These are phyloP conservation scores for Tetracentron sinense DNA, from an alignment of 164 flowering plant species.

Conservation along the genomic window DNA sequence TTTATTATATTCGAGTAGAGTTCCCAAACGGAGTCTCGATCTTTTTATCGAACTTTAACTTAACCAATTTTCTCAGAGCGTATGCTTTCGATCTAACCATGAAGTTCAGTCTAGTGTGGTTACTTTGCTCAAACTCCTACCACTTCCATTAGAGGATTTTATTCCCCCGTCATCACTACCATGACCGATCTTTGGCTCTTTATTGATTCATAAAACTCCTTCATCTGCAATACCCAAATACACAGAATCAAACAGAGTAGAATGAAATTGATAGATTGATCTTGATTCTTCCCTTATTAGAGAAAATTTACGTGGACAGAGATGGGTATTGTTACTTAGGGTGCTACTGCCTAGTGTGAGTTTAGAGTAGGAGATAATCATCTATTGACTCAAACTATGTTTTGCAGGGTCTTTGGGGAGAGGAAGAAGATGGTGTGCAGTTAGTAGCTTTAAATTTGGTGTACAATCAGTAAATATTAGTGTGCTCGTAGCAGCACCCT, in stretches of 20 bases:
- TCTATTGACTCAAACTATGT: too few relatives aligned
- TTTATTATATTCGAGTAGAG: too few relatives aligned
- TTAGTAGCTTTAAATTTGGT: too few relatives aligned
- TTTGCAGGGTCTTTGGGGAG: too few relatives aligned
- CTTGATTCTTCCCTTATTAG: background rate
- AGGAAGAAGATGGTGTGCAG: too few relatives aligned
- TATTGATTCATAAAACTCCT: constrained; percentile 74
- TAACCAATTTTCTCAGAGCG: constrained; percentile 81
- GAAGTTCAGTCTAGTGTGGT: constrained; percentile 54
- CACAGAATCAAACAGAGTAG: background rate
- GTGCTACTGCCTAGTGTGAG: constrained; percentile 58
- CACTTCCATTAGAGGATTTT: constrained; percentile 78
- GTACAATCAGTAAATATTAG: too few relatives aligned
- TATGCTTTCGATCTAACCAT: constrained; percentile 62
- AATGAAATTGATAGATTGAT: background rate
- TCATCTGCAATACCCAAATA: constrained; percentile 41
- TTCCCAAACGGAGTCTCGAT: too few relatives aligned
- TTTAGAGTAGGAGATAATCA: constrained; percentile 53
- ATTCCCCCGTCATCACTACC: constrained; percentile 48
- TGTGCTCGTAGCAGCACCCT: too few relatives aligned
- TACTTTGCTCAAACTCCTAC: constrained; percentile 56
- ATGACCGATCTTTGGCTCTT: constrained; percentile 56
- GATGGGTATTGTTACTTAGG: constrained; percentile 33
- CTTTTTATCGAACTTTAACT: constrained; percentile 63
- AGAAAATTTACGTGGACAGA: too few relatives aligned